Conservation (phyloP, 2,329 filamentous ascomycete species). For the Emergomyces orientalis region DNA sequence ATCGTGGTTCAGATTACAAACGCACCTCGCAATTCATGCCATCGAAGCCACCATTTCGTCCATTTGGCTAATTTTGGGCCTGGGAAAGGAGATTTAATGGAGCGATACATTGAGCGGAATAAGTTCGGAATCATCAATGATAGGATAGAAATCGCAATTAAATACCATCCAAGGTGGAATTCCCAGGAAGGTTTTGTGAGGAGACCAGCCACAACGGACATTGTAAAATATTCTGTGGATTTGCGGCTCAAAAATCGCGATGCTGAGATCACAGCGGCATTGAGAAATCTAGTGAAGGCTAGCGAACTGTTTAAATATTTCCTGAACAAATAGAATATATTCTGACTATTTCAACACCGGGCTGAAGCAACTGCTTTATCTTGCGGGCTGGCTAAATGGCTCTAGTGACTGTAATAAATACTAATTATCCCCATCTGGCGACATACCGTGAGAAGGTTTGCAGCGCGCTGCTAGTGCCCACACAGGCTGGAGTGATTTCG, state of each 20-base stretch:
- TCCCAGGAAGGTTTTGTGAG: not conserved
- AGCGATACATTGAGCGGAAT: conserved; percentile 1
- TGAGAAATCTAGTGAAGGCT: not conserved
- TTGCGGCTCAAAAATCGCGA: not conserved
- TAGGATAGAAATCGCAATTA: not conserved
- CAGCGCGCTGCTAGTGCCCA: not conserved
- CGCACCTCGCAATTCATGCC: conserved; percentile 13
- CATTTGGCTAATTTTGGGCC: conserved; percentile 16
- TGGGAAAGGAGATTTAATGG: conserved; percentile 15
- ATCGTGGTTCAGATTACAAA: not conserved
- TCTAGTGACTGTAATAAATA: not conserved
- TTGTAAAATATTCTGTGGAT: not conserved
- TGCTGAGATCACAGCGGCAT: not conserved
- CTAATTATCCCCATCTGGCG: not conserved
- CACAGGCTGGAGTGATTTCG: not conserved
- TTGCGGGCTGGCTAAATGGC: not conserved
- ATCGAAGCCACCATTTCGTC: conserved; percentile 13
- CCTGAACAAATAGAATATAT: not conserved
- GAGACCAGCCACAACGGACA: not conserved
- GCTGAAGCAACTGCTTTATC: not conserved
- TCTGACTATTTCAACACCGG: not conserved
- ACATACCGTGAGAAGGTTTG: not conserved
- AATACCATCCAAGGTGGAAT: not conserved
- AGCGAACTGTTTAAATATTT: not conserved
- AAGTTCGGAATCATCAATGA: not conserved